Percentiles rank a stretch among this genome's conserved stretches.
Conservation (phyloP, 345 rosid genomes). For the Citrus australasica region DNA sequence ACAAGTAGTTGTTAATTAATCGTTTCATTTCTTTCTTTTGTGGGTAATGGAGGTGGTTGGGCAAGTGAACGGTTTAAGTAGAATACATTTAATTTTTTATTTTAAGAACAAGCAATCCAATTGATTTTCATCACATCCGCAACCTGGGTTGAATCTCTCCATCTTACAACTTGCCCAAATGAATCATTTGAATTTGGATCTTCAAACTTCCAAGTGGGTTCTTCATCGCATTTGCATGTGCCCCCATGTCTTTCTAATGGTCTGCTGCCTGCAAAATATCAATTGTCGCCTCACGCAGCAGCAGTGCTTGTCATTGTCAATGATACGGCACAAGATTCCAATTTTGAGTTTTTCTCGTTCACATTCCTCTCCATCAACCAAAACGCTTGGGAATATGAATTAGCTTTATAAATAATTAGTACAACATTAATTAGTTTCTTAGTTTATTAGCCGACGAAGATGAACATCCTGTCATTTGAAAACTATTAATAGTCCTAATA, state of each 20-base stretch:
- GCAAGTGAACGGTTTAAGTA: background rate
- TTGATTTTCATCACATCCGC: background rate
- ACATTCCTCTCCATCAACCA: background rate
- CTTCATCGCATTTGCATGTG: background rate
- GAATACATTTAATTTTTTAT: background rate
- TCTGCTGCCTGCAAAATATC: no score
- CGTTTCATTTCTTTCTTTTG: no score
- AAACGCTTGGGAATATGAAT: no score
- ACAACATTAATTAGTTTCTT: no score
- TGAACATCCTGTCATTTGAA: no score
- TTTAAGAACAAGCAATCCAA: constrained; percentile 1
- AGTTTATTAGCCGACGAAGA: no score
- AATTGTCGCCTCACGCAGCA: background rate
- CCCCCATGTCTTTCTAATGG: no score
- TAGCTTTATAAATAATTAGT: no score
- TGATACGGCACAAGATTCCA: background rate
- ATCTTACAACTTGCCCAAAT: background rate
- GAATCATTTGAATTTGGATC: constrained; percentile 3
- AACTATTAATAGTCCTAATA: no score
- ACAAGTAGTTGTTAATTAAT: no score
- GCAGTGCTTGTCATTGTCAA: background rate
- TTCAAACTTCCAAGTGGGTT: background rate
- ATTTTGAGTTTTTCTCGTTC: background rate
- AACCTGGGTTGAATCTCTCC: background rate
- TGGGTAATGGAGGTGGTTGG: background rate